A percentile compares a stretch with the other conserved stretches of the same genome.
Conservation (phyloP, 495 filamentous ascomycete genomes). For the Penicillium goetzii region DNA sequence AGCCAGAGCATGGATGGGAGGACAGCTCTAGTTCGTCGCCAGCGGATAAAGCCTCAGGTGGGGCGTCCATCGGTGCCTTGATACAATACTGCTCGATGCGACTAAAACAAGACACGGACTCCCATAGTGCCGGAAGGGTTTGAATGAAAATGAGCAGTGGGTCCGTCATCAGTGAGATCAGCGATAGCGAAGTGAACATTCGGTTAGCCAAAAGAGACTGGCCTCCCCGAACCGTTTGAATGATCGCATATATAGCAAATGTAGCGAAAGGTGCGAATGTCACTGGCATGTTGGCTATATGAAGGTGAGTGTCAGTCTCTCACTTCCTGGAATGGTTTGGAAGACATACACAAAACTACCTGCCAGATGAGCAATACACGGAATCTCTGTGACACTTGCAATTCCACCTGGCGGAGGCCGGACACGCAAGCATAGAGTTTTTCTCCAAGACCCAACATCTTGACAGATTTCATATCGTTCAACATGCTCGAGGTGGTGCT, state of each 20-base stretch:
- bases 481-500: slow-evolving; percentile 40
- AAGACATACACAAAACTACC: slow-evolving; percentile 24
- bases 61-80: neutral
- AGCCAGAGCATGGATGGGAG: neutral
- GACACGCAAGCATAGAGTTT: slow-evolving; percentile 22
- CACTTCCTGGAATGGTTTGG: neutral
- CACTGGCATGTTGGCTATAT: slow-evolving; percentile 16
- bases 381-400: slow-evolving; percentile 26
- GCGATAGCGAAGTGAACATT: slow-evolving; percentile 43
- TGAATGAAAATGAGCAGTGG: slow-evolving; percentile 35
- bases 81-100: slow-evolving; percentile 36
- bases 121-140: slow-evolving; percentile 26
- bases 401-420: slow-evolving; percentile 16
- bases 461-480: slow-evolving; percentile 45
- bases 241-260: slow-evolving; percentile 46
- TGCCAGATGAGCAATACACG: slow-evolving; percentile 20
- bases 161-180: slow-evolving; percentile 38
- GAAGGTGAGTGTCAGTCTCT: neutral
- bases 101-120: slow-evolving; percentile 33
- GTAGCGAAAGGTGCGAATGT: slow-evolving; percentile 42
- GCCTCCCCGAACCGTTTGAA: slow-evolving; percentile 41
- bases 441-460: slow-evolving; percentile 43
- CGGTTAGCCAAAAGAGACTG: slow-evolving; percentile 44
- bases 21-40: slow-evolving; percentile 2
- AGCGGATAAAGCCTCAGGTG: neutral